A percentile compares a stretch with the other conserved stretches of the same genome.
Evolutionary conservation across 192 early-diverging fungal genomes (phyloP).

Genomic region (Martensiomyces pterosporus): DNA sequence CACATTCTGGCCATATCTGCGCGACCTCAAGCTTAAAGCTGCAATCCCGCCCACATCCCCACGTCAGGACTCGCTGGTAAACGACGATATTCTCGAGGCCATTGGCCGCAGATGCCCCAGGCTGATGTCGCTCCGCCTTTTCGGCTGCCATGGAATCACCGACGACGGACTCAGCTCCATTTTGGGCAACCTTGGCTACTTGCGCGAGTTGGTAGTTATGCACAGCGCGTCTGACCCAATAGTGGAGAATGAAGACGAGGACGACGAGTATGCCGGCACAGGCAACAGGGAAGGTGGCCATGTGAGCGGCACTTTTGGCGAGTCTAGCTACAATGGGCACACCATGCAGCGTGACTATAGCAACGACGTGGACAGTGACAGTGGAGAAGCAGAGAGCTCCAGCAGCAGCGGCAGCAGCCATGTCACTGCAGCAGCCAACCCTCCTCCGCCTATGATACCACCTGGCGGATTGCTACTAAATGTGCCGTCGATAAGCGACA

Average conservation of each 20-base stretch:
- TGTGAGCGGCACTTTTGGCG: too few relatives aligned
- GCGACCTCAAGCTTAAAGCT: conserved; percentile 41
- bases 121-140: conserved; percentile 38
- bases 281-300: too few relatives aligned
- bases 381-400: too few relatives aligned
- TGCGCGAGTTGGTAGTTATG: conserved; percentile 51
- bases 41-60: conserved; percentile 35
- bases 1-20: conserved; percentile 40
- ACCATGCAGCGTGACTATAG: neutral
- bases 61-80: conserved; percentile 42
- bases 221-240: conserved; percentile 30
- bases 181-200: conserved; percentile 39
- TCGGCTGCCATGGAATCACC: conserved; percentile 48
- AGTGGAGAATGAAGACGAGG: neutral
- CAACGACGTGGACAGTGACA: neutral
- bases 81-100: conserved; percentile 46
- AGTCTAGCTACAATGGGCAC: too few relatives aligned
- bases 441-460: too few relatives aligned
- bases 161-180: conserved; percentile 47
- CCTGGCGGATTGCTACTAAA: conserved; percentile 10
- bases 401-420: too few relatives aligned
- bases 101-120: conserved; percentile 45
- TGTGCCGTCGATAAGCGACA: conserved; percentile 23
- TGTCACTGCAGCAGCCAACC: too few relatives aligned
- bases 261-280: neutral